Evolutionary conservation across 495 filamentous ascomycete genomes (phyloP), one percentile per base, ranked within the genome.

Genomic region (Hamigera avellanea): DNA sequence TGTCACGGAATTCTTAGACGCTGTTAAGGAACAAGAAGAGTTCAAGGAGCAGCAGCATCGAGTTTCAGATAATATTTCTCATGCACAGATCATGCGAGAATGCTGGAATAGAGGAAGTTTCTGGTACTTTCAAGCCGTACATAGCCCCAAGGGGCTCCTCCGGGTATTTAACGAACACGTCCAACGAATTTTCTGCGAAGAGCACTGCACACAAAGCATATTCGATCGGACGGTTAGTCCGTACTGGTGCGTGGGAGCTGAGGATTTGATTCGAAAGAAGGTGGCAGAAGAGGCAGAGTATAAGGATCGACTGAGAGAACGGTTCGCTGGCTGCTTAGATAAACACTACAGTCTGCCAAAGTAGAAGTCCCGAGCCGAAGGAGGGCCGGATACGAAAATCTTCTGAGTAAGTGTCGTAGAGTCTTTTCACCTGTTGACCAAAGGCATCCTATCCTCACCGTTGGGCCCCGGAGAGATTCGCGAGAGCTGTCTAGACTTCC

Each of bases 161-260:
- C n/a, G 25, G 1, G 14, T 53, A 6, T 53, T 49, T 26, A 19
- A 42, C 19, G 23, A 53, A 19, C 44, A 48, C 34, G 42, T 53
- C 5, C 45, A 49, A 17, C 39, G 23, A 8, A 44, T 45, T 14
- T 46, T 37, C 35, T 38, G 31, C 19, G 35, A 34, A 14, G 35
- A 27, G 32, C 26, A 41, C 25, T 40, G 37, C 19, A 37, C 26
- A n/a, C n/a, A n/a, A 31, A 7, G 33, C 5, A 14, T 38, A 12
- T 49, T 45, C 35, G 37, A 48, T 26, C 37, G 32, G 18, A 38
- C 25, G 13, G 23, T 40, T 8, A 31, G 15, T 16, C 36, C 26
- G 19, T 49, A 49, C 29, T 45, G 42, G 46, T 19, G 37, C 16
- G 38, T 27, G 19, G 41, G n/a, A 16, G 42, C 41, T 6, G 18